Conservation (phyloP, 179 eudicot species). For the Silene coronaria region DNA sequence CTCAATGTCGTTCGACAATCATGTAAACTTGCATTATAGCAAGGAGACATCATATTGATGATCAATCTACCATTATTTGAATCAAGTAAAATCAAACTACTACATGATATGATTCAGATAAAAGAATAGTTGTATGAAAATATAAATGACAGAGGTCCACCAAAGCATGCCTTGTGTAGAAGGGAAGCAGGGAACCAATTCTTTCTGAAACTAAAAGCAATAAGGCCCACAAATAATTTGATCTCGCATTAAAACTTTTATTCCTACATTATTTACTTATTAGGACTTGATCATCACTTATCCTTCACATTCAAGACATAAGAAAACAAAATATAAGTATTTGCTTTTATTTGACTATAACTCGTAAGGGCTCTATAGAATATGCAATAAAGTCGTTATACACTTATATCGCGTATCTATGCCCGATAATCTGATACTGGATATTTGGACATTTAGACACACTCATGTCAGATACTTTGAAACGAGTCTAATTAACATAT, state of each 20-base stretch:
- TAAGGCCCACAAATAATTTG: conserved; percentile 25
- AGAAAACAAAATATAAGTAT: conserved; percentile 13
- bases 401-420: too few relatives aligned
- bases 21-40: background rate
- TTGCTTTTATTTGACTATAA: background rate
- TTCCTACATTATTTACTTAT: conserved; percentile 3
- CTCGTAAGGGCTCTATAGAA: too few relatives aligned
- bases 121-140: background rate
- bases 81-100: background rate
- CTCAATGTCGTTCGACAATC: background rate
- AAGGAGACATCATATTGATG: background rate
- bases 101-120: background rate
- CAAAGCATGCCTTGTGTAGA: conserved; percentile 24
- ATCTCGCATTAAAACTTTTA: conserved; percentile 6
- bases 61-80: background rate
- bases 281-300: background rate
- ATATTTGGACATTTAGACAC: background rate
- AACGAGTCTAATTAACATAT: too few relatives aligned
- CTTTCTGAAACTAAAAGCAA: conserved; percentile 24
- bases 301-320: conserved; percentile 4
- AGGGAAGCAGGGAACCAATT: conserved; percentile 28
- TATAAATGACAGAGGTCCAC: conserved; percentile 16
- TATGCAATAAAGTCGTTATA: too few relatives aligned
- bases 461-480: too few relatives aligned
- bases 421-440: too few relatives aligned